phyloP scores from a whole-genome alignment of 1,284 basidiomycete genomes.

The Moesziomyces antarcticus region DNA sequence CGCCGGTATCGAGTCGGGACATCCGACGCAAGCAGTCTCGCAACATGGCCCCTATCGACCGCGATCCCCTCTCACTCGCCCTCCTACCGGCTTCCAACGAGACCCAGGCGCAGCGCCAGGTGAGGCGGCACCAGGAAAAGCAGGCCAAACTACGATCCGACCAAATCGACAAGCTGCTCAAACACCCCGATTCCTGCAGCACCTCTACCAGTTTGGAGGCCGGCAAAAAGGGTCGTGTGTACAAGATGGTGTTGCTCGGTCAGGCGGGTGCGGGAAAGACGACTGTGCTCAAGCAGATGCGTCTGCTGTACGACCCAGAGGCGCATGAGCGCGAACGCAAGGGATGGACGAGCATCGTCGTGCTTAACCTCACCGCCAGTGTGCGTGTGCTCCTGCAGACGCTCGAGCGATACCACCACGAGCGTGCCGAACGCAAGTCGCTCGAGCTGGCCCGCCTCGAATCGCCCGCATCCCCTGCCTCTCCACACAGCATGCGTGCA shows the following conservation, averaged over 20 bases:
- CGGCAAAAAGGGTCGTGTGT: slow-evolving; percentile 15
- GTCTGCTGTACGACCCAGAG: slow-evolving; percentile 49
- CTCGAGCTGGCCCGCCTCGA: slow-evolving; percentile 6
- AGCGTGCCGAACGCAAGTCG: slow-evolving; percentile 11
- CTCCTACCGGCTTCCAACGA: slow-evolving; percentile 34
- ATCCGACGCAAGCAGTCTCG: slow-evolving; percentile 5
- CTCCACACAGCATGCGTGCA: too few species aligned
- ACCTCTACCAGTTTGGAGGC: too few species aligned
- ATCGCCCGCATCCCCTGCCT: too few species aligned
- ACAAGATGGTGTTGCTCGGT: slow-evolving; percentile 43
- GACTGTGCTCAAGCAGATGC: slow-evolving; percentile 58
- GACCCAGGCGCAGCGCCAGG: slow-evolving; percentile 4
- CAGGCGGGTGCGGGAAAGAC: slow-evolving; percentile 57
- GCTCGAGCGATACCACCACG: slow-evolving; percentile 11
- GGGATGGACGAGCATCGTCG: slow-evolving; percentile 40
- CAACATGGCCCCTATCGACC: not conserved
- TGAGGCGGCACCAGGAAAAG: slow-evolving; percentile 12
- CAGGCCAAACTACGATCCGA: slow-evolving; percentile 29
- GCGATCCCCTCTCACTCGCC: slow-evolving; percentile 23
- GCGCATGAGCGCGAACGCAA: slow-evolving; percentile 44
- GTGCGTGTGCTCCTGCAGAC: slow-evolving; percentile 33
- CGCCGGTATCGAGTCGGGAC: not conserved
- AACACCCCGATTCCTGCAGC: not conserved
- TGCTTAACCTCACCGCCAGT: slow-evolving; percentile 47
- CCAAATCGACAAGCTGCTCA: slow-evolving; percentile 35